Conservation (phyloP, 140 eudicot genomes). For the Bidens hawaiensis region DNA sequence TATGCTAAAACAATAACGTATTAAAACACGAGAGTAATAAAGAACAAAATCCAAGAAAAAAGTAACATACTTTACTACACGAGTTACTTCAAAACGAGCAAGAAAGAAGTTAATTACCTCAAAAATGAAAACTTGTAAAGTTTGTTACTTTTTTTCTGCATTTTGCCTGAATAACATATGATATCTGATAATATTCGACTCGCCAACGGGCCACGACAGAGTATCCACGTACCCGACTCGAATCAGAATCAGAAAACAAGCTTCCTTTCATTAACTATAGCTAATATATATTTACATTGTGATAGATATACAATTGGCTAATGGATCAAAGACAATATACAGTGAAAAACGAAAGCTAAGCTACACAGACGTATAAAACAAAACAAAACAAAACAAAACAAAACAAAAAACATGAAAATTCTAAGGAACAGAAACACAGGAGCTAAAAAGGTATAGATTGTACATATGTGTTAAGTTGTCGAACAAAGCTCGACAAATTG, state of each 20-base stretch:
- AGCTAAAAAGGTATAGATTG: conserved; percentile 7
- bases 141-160: conserved; percentile 8
- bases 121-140: not conserved
- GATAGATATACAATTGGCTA: conserved; percentile 10
- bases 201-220: not conserved
- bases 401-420: conserved; percentile 18
- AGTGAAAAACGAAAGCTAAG: not conserved
- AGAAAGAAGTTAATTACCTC: not conserved
- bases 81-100: not conserved
- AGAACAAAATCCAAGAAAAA: not conserved
- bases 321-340: not conserved
- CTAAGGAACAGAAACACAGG: not conserved
- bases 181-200: not conserved
- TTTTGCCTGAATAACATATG: not conserved
- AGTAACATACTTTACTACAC: conserved; percentile 1
- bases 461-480: conserved; percentile 98
- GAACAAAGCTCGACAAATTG: conserved; percentile 90
- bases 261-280: conserved; percentile 13
- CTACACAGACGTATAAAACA: conserved; percentile 17
- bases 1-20: not conserved
- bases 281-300: conserved; percentile 25
- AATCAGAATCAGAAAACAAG: conserved; percentile 3
- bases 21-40: not conserved
- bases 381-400: conserved; percentile 5
- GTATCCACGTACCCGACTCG: conserved; percentile 12